A percentile compares a stretch with the other conserved stretches of the same genome.
These are phyloP conservation scores for Amaranthus palmeri DNA, from an alignment of 148 eudicot species.

Conservation along the genomic window DNA sequence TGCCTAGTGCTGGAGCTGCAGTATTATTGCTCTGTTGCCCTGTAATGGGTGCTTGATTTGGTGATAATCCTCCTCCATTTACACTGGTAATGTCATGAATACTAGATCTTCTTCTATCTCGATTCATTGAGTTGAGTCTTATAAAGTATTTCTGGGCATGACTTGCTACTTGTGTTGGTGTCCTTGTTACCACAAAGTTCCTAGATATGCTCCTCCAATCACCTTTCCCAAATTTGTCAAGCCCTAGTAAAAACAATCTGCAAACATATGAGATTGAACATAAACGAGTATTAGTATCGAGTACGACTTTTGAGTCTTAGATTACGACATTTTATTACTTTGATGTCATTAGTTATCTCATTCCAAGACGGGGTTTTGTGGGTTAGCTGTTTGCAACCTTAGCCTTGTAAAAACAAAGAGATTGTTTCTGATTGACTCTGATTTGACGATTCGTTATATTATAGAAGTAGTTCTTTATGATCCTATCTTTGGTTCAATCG, in stretches of 20 bases:
- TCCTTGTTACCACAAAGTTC: constrained; percentile 73
- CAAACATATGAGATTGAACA: not conserved
- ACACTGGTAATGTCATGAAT: constrained; percentile 80
- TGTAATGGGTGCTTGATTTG: constrained; percentile 61
- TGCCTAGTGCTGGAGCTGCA: constrained; percentile 26
- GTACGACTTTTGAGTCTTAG: not conserved
- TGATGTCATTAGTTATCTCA: too few species aligned
- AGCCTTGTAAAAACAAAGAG: too few species aligned
- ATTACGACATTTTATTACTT: too few species aligned
- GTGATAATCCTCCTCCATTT: constrained; percentile 43
- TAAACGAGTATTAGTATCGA: not conserved
- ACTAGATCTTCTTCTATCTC: constrained; percentile 78
- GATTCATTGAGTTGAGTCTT: constrained; percentile 73
- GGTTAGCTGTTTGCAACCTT: too few species aligned
- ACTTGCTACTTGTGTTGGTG: constrained; percentile 90
- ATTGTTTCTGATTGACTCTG: too few species aligned
- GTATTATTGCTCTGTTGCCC: constrained; percentile 43
- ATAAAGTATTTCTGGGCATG: constrained; percentile 92
- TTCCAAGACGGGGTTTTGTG: too few species aligned
- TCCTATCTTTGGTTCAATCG: too few species aligned
- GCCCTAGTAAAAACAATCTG: constrained; percentile 75
- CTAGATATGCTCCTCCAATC: constrained; percentile 94
- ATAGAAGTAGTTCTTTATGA: too few species aligned
- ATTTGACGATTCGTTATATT: too few species aligned
- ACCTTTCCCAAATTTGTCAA: constrained; percentile 86